phyloP scores from a whole-genome alignment of 2,329 filamentous ascomycete genomes.

The Colletotrichum australisinense region DNA sequence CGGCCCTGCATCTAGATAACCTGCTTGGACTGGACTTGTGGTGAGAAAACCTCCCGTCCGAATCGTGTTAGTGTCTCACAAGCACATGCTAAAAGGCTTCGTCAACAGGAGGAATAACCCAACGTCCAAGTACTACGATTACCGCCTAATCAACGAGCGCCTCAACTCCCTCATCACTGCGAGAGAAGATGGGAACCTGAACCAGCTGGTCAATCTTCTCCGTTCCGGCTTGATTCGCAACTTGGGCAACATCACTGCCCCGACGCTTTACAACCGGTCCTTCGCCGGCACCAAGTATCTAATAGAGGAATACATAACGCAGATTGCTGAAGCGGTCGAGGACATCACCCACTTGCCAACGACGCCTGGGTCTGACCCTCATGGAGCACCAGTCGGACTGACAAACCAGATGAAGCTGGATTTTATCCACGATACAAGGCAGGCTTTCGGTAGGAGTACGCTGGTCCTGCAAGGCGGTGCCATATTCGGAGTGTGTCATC shows the following conservation, averaged over 20 bases:
- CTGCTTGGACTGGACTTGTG: constrained; percentile 84
- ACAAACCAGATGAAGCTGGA: constrained; percentile 85
- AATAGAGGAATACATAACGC: constrained; percentile 90
- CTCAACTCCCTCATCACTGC: constrained; percentile 77
- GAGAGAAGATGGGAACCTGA: constrained; percentile 77
- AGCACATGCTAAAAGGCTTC: constrained; percentile 31
- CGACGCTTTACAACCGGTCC: constrained; percentile 84
- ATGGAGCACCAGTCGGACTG: constrained; percentile 52
- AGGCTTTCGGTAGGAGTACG: constrained; percentile 88
- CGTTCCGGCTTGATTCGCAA: constrained; percentile 85
- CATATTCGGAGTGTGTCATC: constrained; percentile 90
- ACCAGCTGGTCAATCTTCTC: constrained; percentile 81
- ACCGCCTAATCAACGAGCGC: constrained; percentile 83
- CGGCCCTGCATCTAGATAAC: constrained; percentile 86
- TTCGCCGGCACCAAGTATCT: constrained; percentile 91
- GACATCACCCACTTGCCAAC: constrained; percentile 78
- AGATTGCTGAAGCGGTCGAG: constrained; percentile 83
- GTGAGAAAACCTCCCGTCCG: constrained; percentile 53
- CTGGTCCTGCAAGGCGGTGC: constrained; percentile 90
- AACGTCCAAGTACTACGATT: constrained; percentile 86
- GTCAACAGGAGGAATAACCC: constrained; percentile 80
- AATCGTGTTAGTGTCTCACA: constrained; percentile 14
- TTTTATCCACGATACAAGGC: constrained; percentile 86
- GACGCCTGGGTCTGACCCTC: constrained; percentile 53
- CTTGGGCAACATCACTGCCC: constrained; percentile 88